Conservation (phyloP, 2,329 filamentous ascomycete species). For the Teratosphaeriaceae sp. region DNA sequence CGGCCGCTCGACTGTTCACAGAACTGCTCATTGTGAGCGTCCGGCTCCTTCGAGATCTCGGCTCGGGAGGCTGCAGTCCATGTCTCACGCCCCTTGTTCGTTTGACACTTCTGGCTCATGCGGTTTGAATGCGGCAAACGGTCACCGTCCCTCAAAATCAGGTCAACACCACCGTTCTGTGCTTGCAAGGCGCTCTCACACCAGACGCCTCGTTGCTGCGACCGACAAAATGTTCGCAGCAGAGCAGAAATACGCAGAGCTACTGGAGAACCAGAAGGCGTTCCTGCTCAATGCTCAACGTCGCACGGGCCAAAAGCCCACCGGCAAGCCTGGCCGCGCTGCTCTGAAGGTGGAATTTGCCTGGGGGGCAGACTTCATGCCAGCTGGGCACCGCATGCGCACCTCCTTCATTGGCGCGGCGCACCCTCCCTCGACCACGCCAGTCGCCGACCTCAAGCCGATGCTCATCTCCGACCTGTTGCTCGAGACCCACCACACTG, state of each 20-base stretch:
- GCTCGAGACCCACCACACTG: constrained; percentile 18
- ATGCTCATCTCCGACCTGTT: constrained; percentile 16
- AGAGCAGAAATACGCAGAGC: neutral
- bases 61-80: too few species aligned
- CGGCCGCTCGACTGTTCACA: too few species aligned
- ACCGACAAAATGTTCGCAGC: too few species aligned
- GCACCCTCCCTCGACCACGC: constrained; percentile 16
- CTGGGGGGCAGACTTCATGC: neutral
- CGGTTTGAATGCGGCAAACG: too few species aligned
- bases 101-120: too few species aligned
- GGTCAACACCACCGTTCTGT: too few species aligned
- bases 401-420: constrained; percentile 11
- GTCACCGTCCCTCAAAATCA: too few species aligned
- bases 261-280: neutral
- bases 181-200: too few species aligned
- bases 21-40: too few species aligned
- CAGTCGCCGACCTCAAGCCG: constrained; percentile 11
- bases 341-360: neutral
- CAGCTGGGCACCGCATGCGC: neutral
- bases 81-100: too few species aligned
- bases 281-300: neutral
- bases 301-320: constrained; percentile 5
- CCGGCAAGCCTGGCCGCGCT: constrained; percentile 1
- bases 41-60: too few species aligned
- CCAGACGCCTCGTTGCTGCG: too few species aligned